Conservation (phyloP, 2,329 filamentous ascomycete species). For the Fusarium siculi region DNA sequence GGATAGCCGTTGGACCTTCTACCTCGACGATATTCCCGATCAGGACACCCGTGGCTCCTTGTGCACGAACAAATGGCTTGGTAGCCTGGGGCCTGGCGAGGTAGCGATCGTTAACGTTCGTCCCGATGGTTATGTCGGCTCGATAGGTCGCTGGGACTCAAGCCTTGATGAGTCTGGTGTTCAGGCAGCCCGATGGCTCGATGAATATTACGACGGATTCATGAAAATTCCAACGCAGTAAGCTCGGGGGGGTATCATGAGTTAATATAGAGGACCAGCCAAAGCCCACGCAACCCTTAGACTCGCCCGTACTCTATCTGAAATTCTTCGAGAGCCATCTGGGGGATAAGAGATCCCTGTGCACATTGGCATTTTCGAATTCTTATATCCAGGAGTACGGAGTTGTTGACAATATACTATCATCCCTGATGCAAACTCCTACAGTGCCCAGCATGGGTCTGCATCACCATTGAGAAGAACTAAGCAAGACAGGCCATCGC, state of each 20-base stretch:
- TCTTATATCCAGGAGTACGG: slow-evolving; percentile 40
- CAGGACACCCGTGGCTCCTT: slow-evolving; percentile 62
- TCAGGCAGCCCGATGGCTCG: slow-evolving; percentile 65
- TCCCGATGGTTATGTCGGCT: slow-evolving; percentile 79
- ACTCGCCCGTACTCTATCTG: not conserved
- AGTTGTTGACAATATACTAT: slow-evolving; percentile 25
- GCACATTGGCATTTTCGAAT: slow-evolving; percentile 31
- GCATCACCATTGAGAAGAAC: slow-evolving; percentile 12
- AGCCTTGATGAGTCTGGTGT: slow-evolving; percentile 61
- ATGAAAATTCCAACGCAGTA: slow-evolving; percentile 58
- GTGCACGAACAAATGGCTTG: slow-evolving; percentile 77
- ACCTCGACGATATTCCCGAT: slow-evolving; percentile 72
- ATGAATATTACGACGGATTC: slow-evolving; percentile 65
- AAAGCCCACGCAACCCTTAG: slow-evolving; percentile 19
- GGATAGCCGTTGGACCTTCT: slow-evolving; percentile 76
- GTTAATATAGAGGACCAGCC: slow-evolving; percentile 33
- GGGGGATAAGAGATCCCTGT: slow-evolving; percentile 9
- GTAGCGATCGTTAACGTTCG: slow-evolving; percentile 75
- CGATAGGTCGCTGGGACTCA: slow-evolving; percentile 65
- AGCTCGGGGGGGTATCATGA: slow-evolving; percentile 14
- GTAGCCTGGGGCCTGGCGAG: slow-evolving; percentile 64
- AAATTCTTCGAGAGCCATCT: slow-evolving; percentile 14
- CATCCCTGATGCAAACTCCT: slow-evolving; percentile 26
- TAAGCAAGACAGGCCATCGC: not conserved
- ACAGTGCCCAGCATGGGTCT: slow-evolving; percentile 22